These are phyloP conservation scores for Fusarium sp. DNA, from an alignment of 2,329 filamentous ascomycete genomes.

Conservation along the genomic window DNA sequence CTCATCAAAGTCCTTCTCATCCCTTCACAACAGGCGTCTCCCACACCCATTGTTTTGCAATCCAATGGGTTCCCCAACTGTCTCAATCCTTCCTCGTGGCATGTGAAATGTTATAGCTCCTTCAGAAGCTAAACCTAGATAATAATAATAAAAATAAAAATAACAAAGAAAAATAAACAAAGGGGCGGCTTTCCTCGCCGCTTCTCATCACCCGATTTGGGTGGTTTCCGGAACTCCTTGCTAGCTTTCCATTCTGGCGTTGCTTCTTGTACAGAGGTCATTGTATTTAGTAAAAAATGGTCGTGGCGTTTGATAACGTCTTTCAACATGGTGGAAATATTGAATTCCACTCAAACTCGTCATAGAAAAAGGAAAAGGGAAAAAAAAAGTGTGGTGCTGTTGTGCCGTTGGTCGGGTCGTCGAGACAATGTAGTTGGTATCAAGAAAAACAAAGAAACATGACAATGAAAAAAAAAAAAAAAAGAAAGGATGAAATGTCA, in stretches of 20 bases:
- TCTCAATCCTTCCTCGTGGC: conserved; percentile 16
- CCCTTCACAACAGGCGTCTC: conserved; percentile 11
- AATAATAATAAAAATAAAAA: neutral
- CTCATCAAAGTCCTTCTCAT: conserved; percentile 17
- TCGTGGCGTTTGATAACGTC: conserved; percentile 32
- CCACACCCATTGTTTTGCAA: conserved; percentile 19
- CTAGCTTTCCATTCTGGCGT: conserved; percentile 14
- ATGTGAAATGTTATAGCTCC: conserved; percentile 2
- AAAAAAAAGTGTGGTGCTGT: conserved; percentile 1
- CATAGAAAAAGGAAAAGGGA: neutral
- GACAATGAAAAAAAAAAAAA: neutral
- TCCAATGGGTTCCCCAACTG: conserved; percentile 2
- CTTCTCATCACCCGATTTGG: conserved; percentile 5
- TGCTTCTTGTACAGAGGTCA: conserved; percentile 11
- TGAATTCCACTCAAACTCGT: conserved; percentile 13
- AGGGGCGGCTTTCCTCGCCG: conserved; percentile 9
- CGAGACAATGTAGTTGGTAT: conserved; percentile 41
- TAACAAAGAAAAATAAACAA: conserved; percentile 25
- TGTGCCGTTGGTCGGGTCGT: conserved; percentile 30
- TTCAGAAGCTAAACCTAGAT: neutral
- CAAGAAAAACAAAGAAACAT: conserved; percentile 26
- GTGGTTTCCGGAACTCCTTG: conserved; percentile 31
- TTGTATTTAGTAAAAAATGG: conserved; percentile 3
- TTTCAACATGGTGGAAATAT: conserved; percentile 8
- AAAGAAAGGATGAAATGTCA: neutral